phyloP scores from a whole-genome alignment of 2,329 filamentous ascomycete genomes.

The Sodiomyces alkalinus region DNA sequence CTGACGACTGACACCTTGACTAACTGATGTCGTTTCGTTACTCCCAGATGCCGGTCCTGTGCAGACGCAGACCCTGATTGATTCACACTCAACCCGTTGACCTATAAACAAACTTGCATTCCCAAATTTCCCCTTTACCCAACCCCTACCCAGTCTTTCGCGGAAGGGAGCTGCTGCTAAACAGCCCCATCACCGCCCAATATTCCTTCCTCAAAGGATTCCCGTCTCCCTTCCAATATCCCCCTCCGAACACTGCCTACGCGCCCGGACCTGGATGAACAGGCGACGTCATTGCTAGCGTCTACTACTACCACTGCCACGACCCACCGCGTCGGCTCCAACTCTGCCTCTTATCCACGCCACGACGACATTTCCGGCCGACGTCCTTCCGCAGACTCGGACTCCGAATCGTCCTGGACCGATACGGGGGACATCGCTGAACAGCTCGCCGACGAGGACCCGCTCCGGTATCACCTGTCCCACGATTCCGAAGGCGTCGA shows the following conservation, averaged over 20 bases:
- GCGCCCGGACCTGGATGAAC: conserved; percentile 19
- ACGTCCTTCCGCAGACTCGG: conserved; percentile 31
- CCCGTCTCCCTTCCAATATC: conserved; percentile 68
- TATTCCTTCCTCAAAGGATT: conserved; percentile 62
- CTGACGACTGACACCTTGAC: conserved; percentile 1
- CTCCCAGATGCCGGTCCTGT: conserved; percentile 1
- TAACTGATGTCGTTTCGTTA: no score
- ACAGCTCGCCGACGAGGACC: conserved; percentile 75
- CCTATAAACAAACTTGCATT: conserved; percentile 16
- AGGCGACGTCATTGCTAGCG: conserved; percentile 30
- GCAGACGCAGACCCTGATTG: conserved; percentile 1
- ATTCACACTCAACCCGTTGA: conserved; percentile 1
- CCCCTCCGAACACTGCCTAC: conserved; percentile 61
- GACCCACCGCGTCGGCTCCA: conserved; percentile 14
- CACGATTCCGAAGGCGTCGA: conserved; percentile 53
- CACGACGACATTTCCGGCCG: conserved; percentile 26
- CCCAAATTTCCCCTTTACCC: conserved; percentile 16
- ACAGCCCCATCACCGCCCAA: conserved; percentile 67
- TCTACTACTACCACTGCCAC: conserved; percentile 20
- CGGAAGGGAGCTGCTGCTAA: conserved; percentile 56
- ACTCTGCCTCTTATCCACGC: conserved; percentile 17
- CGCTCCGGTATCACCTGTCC: conserved; percentile 55
- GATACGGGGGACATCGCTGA: conserved; percentile 92
- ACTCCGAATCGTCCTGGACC: conserved; percentile 67
- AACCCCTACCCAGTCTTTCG: conserved; percentile 17